Conservation (phyloP, 495 filamentous ascomycete species). For the Penicillium lividum region DNA sequence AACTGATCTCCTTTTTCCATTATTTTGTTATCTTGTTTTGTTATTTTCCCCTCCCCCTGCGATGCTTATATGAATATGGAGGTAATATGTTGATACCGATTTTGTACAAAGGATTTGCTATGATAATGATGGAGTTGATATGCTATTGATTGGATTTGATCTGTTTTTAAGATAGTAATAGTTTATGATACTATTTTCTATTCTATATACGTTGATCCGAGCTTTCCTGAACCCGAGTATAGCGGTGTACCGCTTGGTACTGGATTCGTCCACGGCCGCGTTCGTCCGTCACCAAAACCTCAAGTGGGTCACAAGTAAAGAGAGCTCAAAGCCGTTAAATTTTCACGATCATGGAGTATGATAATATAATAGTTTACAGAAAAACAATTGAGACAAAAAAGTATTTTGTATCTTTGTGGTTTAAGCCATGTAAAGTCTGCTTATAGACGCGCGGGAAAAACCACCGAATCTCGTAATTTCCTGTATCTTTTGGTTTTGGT, state of each 20-base stretch:
- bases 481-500: neutral
- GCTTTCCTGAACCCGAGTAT: neutral
- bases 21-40: neutral
- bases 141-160: too few relatives aligned
- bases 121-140: conserved; percentile 1
- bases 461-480: conserved; percentile 8
- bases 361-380: too few relatives aligned
- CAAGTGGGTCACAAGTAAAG: conserved; percentile 5
- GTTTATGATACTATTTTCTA: too few relatives aligned
- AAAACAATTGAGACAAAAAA: too few relatives aligned
- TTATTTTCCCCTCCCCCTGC: neutral
- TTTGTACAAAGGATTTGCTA: neutral
- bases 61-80: neutral
- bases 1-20: conserved; percentile 7
- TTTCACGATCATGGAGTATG: neutral
- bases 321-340: neutral
- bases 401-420: neutral
- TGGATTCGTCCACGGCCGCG: conserved; percentile 10
- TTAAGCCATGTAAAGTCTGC: neutral
- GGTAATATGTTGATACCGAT: neutral
- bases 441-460: conserved; percentile 15
- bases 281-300: conserved; percentile 8
- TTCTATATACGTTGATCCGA: neutral
- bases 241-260: neutral
- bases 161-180: too few relatives aligned